These are phyloP conservation scores for Ilex paraguariensis DNA, from an alignment of 305 asterid genomes.

Conservation along the genomic window DNA sequence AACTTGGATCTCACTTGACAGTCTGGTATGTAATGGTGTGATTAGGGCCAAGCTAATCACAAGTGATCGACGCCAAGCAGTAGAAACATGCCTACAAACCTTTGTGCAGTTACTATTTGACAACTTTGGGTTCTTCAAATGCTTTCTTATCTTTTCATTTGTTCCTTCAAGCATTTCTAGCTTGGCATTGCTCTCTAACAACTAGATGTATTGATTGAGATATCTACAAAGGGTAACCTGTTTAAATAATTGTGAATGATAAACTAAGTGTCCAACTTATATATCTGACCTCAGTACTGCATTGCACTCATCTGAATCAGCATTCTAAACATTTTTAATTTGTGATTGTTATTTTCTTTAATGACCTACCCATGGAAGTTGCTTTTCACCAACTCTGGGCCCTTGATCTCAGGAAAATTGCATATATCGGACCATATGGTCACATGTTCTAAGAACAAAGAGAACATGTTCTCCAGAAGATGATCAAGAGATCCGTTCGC, in stretches of 20 bases:
- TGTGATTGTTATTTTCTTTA: conserved; percentile 6
- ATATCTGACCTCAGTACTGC: not conserved
- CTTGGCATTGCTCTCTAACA: conserved; percentile 67
- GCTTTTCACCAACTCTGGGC: conserved; percentile 75
- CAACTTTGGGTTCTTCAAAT: conserved; percentile 93
- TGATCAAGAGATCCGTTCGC: conserved; percentile 46
- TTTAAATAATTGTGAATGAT: not conserved
- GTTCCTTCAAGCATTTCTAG: conserved; percentile 89
- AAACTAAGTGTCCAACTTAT: not conserved
- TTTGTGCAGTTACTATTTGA: conserved; percentile 70
- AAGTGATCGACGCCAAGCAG: conserved; percentile 98
- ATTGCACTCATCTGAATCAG: not conserved
- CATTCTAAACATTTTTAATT: not conserved
- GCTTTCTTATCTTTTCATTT: conserved; percentile 92
- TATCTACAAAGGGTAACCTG: conserved; percentile 44
- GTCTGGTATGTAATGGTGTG: conserved; percentile 83
- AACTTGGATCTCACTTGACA: conserved; percentile 52
- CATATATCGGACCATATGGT: conserved; percentile 88
- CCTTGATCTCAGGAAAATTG: conserved; percentile 75
- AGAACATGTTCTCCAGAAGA: conserved; percentile 82
- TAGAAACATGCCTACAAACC: conserved; percentile 79
- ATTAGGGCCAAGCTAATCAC: conserved; percentile 89
- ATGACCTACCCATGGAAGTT: conserved; percentile 63
- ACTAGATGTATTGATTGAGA: conserved; percentile 68
- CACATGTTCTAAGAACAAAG: conserved; percentile 83